Percentiles rank a stretch among this genome's conserved stretches.
Evolutionary conservation across 192 early-diverging fungal genomes (phyloP).

Genomic region (Coemansia sp.): DNA sequence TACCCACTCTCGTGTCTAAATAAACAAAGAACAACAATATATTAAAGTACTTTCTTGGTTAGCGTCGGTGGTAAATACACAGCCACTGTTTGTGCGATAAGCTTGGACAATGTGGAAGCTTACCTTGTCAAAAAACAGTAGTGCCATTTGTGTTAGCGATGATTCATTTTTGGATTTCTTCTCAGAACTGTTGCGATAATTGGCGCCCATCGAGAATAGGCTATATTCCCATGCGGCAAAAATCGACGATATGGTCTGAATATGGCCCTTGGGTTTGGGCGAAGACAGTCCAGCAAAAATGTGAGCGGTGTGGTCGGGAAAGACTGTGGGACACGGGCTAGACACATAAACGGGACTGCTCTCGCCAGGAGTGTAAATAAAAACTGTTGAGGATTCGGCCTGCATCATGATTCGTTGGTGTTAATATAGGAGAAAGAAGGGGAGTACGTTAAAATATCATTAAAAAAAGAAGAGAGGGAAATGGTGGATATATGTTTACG

Average conservation of each 20-base stretch:
- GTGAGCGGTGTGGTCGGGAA: neutral
- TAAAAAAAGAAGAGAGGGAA: neutral
- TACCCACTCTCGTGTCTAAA: slow-evolving; percentile 47
- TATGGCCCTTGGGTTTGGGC: slow-evolving; percentile 1
- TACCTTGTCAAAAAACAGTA: slow-evolving; percentile 35
- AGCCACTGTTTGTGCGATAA: neutral
- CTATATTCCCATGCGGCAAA: slow-evolving; percentile 2
- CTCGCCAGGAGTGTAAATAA: slow-evolving; percentile 3
- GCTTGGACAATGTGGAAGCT: neutral
- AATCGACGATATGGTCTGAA: neutral
- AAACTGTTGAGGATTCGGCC: neutral
- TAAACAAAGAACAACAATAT: neutral
- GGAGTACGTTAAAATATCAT: slow-evolving; percentile 1
- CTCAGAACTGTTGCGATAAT: slow-evolving; percentile 4
- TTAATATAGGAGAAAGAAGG: neutral
- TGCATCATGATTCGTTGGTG: neutral
- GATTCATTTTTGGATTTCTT: neutral
- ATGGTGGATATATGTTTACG: neutral
- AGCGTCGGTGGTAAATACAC: neutral
- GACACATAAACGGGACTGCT: slow-evolving; percentile 5
- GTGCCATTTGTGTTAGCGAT: neutral
- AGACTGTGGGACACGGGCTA: slow-evolving; percentile 3
- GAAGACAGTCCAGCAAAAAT: neutral
- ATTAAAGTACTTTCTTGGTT: neutral
- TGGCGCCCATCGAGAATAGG: slow-evolving; percentile 8